phyloP scores from a whole-genome alignment of 108 stramenopile genomes.

The Cyclotella kingstonii region DNA sequence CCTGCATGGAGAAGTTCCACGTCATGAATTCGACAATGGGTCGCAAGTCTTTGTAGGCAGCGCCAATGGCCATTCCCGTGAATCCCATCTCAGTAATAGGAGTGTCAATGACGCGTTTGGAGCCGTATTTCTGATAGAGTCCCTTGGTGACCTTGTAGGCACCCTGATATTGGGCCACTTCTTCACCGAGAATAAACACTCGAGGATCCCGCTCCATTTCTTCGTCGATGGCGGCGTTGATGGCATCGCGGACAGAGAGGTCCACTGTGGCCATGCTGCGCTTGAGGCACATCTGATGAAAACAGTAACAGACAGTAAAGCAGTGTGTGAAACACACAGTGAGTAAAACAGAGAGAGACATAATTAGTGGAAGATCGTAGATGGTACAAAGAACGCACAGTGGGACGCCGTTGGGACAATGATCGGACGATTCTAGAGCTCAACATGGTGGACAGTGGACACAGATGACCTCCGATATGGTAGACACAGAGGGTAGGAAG shows the following conservation, averaged over 20 bases:
- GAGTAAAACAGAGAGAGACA: not conserved
- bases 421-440: too few relatives aligned
- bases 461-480: not conserved
- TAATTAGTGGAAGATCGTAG: too few relatives aligned
- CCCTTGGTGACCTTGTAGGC: slow-evolving; percentile 99
- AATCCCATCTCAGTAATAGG: slow-evolving; percentile 99
- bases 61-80: slow-evolving; percentile 94
- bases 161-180: slow-evolving; percentile 99
- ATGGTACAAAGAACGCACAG: too few relatives aligned
- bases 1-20: slow-evolving; percentile 99
- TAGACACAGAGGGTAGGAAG: too few relatives aligned
- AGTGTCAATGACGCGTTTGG: slow-evolving; percentile 97
- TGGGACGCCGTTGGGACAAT: too few relatives aligned
- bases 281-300: slow-evolving; percentile 4
- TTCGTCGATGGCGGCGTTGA: slow-evolving; percentile 96
- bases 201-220: slow-evolving; percentile 95
- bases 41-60: slow-evolving; percentile 90
- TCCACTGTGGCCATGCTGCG: slow-evolving; percentile 76
- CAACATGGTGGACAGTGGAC: too few relatives aligned
- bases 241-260: slow-evolving; percentile 95
- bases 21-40: slow-evolving; percentile 99
- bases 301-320: slow-evolving; percentile 1
- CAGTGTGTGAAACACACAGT: not conserved
- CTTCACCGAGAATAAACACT: slow-evolving; percentile 96
- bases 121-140: slow-evolving; percentile 97